Conservation (phyloP, 495 filamentous ascomycete species). For the Parachaetomium inaequale region DNA sequence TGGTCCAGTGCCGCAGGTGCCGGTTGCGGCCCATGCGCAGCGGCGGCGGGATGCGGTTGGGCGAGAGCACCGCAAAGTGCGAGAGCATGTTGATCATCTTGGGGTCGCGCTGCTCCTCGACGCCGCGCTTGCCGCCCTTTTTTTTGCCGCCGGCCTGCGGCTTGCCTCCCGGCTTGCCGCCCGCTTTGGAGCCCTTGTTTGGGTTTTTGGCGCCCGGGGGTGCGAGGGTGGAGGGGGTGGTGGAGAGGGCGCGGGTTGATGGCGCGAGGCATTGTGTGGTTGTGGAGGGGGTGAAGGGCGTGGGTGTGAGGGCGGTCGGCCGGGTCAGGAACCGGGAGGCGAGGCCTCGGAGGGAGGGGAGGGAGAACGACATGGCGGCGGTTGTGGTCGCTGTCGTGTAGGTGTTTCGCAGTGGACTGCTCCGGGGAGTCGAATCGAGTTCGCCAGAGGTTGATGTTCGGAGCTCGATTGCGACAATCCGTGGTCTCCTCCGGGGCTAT, state of each 20-base stretch:
- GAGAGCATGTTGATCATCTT: conserved; percentile 33
- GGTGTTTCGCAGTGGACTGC: background rate
- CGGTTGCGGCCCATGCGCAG: conserved; percentile 84
- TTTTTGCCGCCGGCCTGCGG: conserved; percentile 10
- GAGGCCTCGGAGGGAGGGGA: conserved; percentile 28
- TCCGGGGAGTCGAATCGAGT: background rate
- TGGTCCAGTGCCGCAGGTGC: conserved; percentile 94
- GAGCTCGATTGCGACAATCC: background rate
- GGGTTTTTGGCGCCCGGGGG: conserved; percentile 6
- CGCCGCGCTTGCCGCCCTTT: conserved; percentile 32
- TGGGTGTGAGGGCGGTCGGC: conserved; percentile 7
- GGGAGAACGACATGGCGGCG: conserved; percentile 24
- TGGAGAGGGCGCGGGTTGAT: conserved; percentile 15
- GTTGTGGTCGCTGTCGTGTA: background rate
- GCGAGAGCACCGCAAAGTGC: conserved; percentile 30
- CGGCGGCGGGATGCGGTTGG: conserved; percentile 56
- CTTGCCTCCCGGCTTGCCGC: background rate
- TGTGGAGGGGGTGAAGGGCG: conserved; percentile 2
- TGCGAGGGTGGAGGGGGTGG: conserved; percentile 10
- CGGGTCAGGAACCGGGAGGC: conserved; percentile 27
- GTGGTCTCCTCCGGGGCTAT: background rate
- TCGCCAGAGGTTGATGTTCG: background rate
- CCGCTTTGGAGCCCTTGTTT: conserved; percentile 3
- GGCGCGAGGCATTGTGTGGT: conserved; percentile 13
- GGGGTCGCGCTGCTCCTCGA: conserved; percentile 21